Percentiles rank a stretch among this genome's conserved stretches.
These are phyloP conservation scores for Phialemonium atrogriseum DNA, from an alignment of 2,329 filamentous ascomycete genomes.

Conservation along the genomic window DNA sequence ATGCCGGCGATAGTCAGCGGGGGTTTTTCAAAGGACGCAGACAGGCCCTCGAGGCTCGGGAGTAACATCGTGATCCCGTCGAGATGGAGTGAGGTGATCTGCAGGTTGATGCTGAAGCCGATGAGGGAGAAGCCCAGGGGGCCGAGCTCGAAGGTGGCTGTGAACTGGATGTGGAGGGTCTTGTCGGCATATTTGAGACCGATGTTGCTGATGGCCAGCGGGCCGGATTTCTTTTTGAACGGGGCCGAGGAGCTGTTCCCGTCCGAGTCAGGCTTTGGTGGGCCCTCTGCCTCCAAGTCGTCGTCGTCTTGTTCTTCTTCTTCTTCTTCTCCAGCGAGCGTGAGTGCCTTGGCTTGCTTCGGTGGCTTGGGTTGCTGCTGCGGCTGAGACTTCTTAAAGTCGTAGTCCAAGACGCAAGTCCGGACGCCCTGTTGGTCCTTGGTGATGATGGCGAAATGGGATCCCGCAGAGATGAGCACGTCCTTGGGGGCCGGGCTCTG, in stretches of 20 bases:
- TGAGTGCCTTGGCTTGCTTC: neutral
- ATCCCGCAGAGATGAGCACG: constrained; percentile 13
- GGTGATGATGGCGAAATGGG: constrained; percentile 17
- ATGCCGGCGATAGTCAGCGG: constrained; percentile 28
- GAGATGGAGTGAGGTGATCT: constrained; percentile 12
- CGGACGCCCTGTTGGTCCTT: constrained; percentile 5
- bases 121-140: constrained; percentile 25
- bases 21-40: constrained; percentile 21
- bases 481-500: constrained; percentile 8
- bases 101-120: constrained; percentile 22
- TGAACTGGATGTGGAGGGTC: constrained; percentile 19
- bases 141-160: constrained; percentile 26
- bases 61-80: constrained; percentile 4
- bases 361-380: no score
- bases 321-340: no score
- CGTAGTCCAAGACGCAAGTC: constrained; percentile 16
- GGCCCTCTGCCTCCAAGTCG: constrained; percentile 2
- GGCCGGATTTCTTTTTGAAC: constrained; percentile 20
- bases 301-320: constrained; percentile 4
- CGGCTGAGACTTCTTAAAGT: constrained; percentile 16
- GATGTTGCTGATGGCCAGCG: constrained; percentile 25
- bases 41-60: constrained; percentile 21
- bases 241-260: constrained; percentile 12
- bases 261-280: neutral
- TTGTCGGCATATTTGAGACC: constrained; percentile 24